These are phyloP conservation scores for Colletotrichum viniferum DNA, from an alignment of 2,329 filamentous ascomycete species.

Conservation along the genomic window DNA sequence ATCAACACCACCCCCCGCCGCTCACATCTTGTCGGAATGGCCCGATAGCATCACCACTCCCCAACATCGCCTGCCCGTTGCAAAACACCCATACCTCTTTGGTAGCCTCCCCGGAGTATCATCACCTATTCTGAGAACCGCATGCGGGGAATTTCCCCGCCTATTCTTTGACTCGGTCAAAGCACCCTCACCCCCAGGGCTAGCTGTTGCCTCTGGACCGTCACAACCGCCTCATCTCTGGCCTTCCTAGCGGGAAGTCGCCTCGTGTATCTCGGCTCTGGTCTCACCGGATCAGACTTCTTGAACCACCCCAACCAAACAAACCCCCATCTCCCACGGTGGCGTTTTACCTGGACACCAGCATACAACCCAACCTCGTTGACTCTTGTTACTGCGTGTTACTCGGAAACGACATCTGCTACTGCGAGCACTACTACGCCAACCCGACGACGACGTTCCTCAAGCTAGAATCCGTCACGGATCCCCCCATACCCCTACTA, in stretches of 20 bases:
- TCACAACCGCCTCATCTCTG: background rate
- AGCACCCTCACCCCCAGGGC: conserved; percentile 18
- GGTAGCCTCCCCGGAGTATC: conserved; percentile 18
- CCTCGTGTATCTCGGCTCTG: background rate
- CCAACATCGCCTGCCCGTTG: background rate
- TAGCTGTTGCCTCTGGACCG: conserved; percentile 12
- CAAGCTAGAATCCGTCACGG: conserved; percentile 18
- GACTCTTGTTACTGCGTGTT: conserved; percentile 24
- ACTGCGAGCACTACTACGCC: conserved; percentile 18
- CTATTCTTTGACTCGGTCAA: conserved; percentile 25
- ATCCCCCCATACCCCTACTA: background rate
- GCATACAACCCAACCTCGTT: conserved; percentile 17
- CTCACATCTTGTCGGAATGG: conserved; percentile 14
- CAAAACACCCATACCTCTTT: conserved; percentile 21
- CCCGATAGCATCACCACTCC: conserved; percentile 17
- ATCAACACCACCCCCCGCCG: background rate
- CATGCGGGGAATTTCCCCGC: conserved; percentile 26
- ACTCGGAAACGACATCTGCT: conserved; percentile 18
- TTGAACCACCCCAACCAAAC: background rate
- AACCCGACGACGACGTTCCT: background rate
- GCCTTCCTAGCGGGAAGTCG: background rate
- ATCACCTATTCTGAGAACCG: conserved; percentile 20
- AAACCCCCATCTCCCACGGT: conserved; percentile 15
- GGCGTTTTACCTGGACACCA: conserved; percentile 22
- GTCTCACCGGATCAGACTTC: background rate